phyloP scores from a whole-genome alignment of 78 protist genomes.

The Cyanophora paradoxa region DNA sequence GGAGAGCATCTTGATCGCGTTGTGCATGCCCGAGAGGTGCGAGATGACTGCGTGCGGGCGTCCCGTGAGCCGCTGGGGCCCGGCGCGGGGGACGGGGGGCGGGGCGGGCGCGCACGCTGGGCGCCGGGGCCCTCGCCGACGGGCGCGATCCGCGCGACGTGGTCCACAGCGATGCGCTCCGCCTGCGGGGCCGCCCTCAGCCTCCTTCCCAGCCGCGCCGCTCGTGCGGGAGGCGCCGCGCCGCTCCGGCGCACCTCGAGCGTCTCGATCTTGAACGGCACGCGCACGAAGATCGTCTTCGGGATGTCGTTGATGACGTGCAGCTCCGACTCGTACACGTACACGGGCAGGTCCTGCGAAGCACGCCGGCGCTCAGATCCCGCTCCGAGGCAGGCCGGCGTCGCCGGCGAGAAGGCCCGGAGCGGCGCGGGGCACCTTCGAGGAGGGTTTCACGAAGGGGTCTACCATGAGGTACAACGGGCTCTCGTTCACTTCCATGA shows the following conservation, averaged over 20 bases:
- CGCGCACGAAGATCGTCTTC: constrained; percentile 33
- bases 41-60: constrained; percentile 9
- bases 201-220: no score
- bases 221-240: no score
- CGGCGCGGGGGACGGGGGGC: not conserved
- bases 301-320: constrained; percentile 46
- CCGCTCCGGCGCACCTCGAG: no score
- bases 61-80: not conserved
- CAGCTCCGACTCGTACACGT: constrained; percentile 58
- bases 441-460: no score
- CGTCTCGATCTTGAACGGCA: constrained; percentile 3
- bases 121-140: constrained; percentile 34
- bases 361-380: no score
- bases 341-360: constrained; percentile 52
- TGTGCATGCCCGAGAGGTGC: constrained; percentile 43
- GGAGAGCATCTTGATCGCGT: constrained; percentile 58
- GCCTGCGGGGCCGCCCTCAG: no score
- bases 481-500: constrained; percentile 53
- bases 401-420: no score
- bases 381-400: no score
- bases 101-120: not conserved
- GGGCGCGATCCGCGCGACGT: constrained; percentile 61
- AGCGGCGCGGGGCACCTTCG: no score
- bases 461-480: constrained; percentile 60
- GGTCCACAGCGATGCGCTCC: constrained; percentile 70